Conservation (phyloP, 306 rosid species). For the Castanea crenata region DNA sequence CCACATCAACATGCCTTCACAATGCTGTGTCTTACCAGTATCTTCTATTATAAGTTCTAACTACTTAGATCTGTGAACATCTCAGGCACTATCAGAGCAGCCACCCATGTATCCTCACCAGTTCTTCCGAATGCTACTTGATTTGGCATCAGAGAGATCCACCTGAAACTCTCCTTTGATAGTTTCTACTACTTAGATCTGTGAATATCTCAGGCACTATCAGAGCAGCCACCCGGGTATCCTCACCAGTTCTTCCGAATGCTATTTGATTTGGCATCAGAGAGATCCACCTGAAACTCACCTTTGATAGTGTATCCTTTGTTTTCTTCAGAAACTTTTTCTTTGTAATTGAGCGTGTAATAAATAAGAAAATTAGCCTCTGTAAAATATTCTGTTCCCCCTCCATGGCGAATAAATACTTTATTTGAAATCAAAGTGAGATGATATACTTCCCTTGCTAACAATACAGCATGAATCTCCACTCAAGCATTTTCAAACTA, state of each 20-base stretch:
- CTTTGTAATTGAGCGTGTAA: neutral
- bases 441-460: too few relatives aligned
- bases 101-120: constrained; percentile 86
- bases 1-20: neutral
- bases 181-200: constrained; percentile 5
- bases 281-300: constrained; percentile 39
- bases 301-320: neutral
- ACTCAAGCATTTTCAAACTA: too few relatives aligned
- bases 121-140: constrained; percentile 80
- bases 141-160: constrained; percentile 73
- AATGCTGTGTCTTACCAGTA: neutral
- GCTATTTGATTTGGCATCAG: constrained; percentile 78
- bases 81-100: constrained; percentile 84
- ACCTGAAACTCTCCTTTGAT: constrained; percentile 5
- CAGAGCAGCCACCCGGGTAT: constrained; percentile 76
- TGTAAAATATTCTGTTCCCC: neutral
- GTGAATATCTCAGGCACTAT: constrained; percentile 66
- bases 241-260: constrained; percentile 86
- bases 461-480: too few relatives aligned
- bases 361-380: neutral
- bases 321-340: constrained; percentile 11
- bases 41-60: constrained; percentile 22
- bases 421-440: too few relatives aligned
- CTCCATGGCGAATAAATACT: too few relatives aligned
- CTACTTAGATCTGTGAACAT: constrained; percentile 14